Conservation (phyloP, 257 asterid genomes). For the Solanum boliviense region DNA sequence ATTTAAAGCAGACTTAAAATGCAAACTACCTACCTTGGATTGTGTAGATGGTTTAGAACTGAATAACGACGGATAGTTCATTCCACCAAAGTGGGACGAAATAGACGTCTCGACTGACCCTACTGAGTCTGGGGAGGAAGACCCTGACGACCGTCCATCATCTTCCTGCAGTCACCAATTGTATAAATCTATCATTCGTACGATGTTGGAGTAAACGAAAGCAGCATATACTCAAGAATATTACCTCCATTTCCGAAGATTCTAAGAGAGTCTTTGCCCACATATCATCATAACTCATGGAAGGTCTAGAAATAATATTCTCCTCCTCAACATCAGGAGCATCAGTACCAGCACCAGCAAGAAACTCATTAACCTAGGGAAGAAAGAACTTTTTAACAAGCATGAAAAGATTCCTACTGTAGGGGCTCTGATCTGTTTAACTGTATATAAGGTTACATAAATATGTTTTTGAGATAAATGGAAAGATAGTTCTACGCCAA, state of each 20-base stretch:
- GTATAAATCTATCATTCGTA: not conserved
- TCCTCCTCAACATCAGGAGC: constrained; percentile 99
- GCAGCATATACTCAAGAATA: constrained; percentile 3
- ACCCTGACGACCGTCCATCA: constrained; percentile 88
- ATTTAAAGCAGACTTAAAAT: not conserved
- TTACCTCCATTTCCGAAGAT: constrained; percentile 82
- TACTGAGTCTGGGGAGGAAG: constrained; percentile 91
- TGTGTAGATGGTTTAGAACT: constrained; percentile 89
- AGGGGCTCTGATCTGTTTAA: not conserved
- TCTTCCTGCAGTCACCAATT: constrained; percentile 49
- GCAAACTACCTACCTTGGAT: constrained; percentile 34
- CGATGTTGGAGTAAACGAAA: not conserved
- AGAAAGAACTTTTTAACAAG: not conserved
- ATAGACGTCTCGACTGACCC: constrained; percentile 98
- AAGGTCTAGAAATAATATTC: constrained; percentile 77
- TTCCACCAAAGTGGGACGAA: constrained; percentile 96
- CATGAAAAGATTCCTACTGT: not conserved
- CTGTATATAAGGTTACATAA: not conserved
- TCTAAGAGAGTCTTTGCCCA: constrained; percentile 99
- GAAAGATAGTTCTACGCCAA: not conserved
- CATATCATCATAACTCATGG: constrained; percentile 97
- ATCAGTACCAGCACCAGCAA: constrained; percentile 99
- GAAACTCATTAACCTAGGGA: constrained; percentile 81
- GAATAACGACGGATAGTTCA: constrained; percentile 95
- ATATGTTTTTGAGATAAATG: not conserved